These are phyloP conservation scores for Geosmithia flava DNA, from an alignment of 2,329 filamentous ascomycete species.

Conservation along the genomic window DNA sequence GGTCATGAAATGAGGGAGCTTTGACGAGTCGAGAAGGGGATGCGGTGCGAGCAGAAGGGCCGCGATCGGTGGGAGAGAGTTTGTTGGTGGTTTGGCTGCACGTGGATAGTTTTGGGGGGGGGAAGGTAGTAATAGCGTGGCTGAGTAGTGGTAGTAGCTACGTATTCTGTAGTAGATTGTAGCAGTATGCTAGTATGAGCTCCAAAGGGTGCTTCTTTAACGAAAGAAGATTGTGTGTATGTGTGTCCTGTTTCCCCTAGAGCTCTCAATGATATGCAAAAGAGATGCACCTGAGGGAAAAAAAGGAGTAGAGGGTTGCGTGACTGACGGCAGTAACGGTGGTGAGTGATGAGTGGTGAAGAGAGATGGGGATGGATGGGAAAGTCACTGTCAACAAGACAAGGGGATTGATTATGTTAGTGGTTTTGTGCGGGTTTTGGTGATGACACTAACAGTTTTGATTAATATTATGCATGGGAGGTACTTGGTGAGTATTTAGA, in stretches of 20 bases:
- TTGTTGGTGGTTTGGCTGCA: background rate
- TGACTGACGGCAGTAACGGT: background rate
- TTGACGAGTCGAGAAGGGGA: background rate
- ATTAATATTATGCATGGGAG: too few species aligned
- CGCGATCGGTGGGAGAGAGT: background rate
- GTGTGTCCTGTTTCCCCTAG: too few species aligned
- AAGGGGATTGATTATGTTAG: background rate
- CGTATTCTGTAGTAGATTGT: background rate
- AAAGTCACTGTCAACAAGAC: too few species aligned
- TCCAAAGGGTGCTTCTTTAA: too few species aligned
- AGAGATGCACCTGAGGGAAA: too few species aligned
- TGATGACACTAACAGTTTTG: too few species aligned
- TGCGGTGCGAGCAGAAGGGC: background rate
- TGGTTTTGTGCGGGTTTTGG: too few species aligned
- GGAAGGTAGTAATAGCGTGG: background rate
- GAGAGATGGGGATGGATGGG: too few species aligned
- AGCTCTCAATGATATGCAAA: too few species aligned
- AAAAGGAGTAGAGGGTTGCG: background rate
- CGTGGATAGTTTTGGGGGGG: background rate
- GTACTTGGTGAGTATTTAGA: too few species aligned
- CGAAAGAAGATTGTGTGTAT: too few species aligned
- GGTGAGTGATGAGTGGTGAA: background rate
- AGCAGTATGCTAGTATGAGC: too few species aligned
- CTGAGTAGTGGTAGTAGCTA: background rate
- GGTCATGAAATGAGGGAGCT: background rate